A percentile compares a stretch with the other conserved stretches of the same genome.
phyloP scores from a whole-genome alignment of 352 stramenopile species.

The Phytopythium mirpurense region DNA sequence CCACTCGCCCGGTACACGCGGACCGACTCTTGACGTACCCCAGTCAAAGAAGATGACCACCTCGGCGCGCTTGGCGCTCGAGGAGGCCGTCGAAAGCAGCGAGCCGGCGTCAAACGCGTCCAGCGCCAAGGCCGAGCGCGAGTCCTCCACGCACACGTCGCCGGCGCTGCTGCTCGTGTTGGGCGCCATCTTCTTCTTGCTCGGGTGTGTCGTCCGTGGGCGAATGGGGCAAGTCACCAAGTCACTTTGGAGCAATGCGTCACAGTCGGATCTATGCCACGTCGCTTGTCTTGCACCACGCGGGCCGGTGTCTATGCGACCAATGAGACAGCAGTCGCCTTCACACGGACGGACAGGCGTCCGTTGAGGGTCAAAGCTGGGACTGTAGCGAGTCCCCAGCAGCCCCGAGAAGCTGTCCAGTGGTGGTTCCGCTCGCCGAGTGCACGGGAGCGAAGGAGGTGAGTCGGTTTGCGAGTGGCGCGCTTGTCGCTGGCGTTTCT shows the following conservation, averaged over 20 bases:
- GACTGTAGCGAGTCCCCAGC: too few species aligned
- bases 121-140: conserved; percentile 32
- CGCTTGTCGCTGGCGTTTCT: background rate
- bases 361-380: too few species aligned
- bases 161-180: conserved; percentile 44
- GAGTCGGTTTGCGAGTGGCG: conserved; percentile 4
- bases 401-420: background rate
- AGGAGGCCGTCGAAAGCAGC: conserved; percentile 19
- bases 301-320: background rate
- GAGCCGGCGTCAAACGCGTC: conserved; percentile 46
- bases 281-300: background rate
- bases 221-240: too few species aligned
- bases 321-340: background rate
- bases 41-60: conserved; percentile 85
- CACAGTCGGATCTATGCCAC: background rate
- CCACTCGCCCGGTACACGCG: background rate
- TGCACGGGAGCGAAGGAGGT: conserved; percentile 2
- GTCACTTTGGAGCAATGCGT: too few species aligned
- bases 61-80: conserved; percentile 35
- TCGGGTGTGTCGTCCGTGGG: background rate
- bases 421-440: background rate
- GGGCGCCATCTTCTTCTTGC: conserved; percentile 34
- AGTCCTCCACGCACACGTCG: conserved; percentile 64
- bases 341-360: too few species aligned
- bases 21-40: conserved; percentile 35